phyloP scores from a whole-genome alignment of 2,329 filamentous ascomycete species.

The Penicillium frequentans region DNA sequence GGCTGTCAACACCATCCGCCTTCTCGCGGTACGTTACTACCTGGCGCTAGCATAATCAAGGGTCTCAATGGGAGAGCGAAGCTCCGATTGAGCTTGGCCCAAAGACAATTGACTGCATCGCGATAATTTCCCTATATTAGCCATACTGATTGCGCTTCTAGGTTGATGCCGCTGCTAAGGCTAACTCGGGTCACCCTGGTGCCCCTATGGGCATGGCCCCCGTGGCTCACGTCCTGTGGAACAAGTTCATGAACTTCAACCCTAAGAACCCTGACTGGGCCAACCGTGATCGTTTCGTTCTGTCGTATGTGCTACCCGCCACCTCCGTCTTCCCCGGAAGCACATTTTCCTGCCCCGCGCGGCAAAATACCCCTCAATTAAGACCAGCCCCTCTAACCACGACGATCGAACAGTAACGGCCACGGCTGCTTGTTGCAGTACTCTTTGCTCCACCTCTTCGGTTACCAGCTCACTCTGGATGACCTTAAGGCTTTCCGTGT shows the following conservation, averaged over 20 bases:
- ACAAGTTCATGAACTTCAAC: constrained; percentile 99
- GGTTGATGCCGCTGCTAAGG: constrained; percentile 95
- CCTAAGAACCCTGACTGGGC: constrained; percentile 97
- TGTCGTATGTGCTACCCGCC: constrained; percentile 72
- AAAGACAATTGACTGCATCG: neutral
- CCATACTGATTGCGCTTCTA: neutral
- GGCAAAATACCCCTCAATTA: neutral
- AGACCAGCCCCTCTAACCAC: constrained; percentile 7
- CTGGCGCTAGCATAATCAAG: neutral
- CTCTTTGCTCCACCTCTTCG: constrained; percentile 94
- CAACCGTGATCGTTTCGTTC: constrained; percentile 97
- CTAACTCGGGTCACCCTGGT: constrained; percentile 98
- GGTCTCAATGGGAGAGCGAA: constrained; percentile 6
- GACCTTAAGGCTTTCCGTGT: constrained; percentile 97
- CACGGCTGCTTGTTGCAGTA: constrained; percentile 99
- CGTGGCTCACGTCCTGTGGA: constrained; percentile 93
- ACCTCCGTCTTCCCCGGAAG: neutral
- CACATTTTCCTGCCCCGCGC: neutral
- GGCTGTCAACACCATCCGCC: constrained; percentile 97
- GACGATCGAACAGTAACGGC: constrained; percentile 70
- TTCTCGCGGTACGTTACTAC: constrained; percentile 76
- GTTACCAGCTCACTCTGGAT: constrained; percentile 81
- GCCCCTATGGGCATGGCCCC: constrained; percentile 98
- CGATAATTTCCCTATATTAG: neutral
- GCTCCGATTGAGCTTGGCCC: neutral